Conservation (phyloP, 495 filamentous ascomycete species). For the Neurospora sp. region DNA sequence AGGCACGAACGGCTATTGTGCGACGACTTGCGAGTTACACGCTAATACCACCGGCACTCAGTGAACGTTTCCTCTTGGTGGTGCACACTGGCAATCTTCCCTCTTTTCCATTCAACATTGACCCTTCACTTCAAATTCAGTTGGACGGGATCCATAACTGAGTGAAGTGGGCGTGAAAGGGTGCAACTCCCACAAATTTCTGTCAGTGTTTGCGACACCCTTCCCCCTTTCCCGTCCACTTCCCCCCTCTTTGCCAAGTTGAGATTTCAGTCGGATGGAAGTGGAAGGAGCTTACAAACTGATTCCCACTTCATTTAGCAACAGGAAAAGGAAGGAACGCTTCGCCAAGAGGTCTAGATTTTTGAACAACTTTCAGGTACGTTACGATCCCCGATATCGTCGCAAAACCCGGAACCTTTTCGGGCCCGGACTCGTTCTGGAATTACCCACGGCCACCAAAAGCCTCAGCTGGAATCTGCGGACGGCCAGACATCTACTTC, state of each 20-base stretch:
- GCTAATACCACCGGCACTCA: not conserved
- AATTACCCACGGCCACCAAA: not conserved
- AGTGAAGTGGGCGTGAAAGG: not conserved
- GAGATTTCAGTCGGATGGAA: not conserved
- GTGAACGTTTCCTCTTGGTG: not conserved
- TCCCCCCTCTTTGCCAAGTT: not conserved
- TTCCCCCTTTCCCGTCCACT: not conserved
- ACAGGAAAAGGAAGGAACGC: not conserved
- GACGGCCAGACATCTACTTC: not conserved
- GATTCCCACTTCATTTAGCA: not conserved
- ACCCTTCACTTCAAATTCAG: not conserved
- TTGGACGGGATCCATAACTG: not conserved
- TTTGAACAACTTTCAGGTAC: not conserved
- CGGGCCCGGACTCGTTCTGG: not conserved
- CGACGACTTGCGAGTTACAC: not conserved
- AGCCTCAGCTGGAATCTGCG: not conserved
- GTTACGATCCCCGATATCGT: not conserved
- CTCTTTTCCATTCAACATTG: not conserved
- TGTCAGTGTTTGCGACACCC: not conserved
- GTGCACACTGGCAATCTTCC: not conserved
- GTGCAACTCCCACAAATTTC: not conserved
- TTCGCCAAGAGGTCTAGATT: not conserved
- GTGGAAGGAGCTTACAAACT: not conserved
- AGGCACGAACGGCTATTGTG: not conserved
- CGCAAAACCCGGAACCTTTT: not conserved